A percentile compares a stretch with the other conserved stretches of the same genome.
These are phyloP conservation scores for Candida frijolesensis DNA, from an alignment of 1,139 yeast genomes.

Conservation along the genomic window DNA sequence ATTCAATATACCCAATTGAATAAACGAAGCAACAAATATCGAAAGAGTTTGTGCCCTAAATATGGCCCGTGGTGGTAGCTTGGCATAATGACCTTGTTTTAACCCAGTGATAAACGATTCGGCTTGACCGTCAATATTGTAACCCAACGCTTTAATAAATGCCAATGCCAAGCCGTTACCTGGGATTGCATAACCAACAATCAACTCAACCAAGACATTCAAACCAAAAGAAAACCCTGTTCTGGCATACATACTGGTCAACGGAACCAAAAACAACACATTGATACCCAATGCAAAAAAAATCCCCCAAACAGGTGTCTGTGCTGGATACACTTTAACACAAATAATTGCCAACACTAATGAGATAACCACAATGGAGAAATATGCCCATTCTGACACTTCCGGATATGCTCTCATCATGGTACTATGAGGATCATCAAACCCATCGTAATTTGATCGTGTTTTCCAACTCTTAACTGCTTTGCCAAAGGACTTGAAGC, in stretches of 20 bases:
- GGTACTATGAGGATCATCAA: slow-evolving; percentile 53
- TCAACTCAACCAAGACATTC: slow-evolving; percentile 58
- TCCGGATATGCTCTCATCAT: slow-evolving; percentile 58
- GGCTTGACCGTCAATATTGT: slow-evolving; percentile 60
- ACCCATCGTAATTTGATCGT: slow-evolving; percentile 29
- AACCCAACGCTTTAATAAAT: slow-evolving; percentile 59
- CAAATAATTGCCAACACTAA: slow-evolving; percentile 51
- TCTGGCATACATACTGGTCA: slow-evolving; percentile 46
- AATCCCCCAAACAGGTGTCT: slow-evolving; percentile 59
- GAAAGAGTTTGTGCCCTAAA: slow-evolving; percentile 61
- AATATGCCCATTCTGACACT: slow-evolving; percentile 64
- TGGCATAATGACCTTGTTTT: slow-evolving; percentile 61
- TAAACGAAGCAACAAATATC: slow-evolving; percentile 42
- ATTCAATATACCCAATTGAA: slow-evolving; percentile 53
- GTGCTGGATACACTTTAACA: slow-evolving; percentile 48
- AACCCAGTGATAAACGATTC: slow-evolving; percentile 53
- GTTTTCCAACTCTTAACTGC: slow-evolving; percentile 28
- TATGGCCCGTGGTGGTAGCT: slow-evolving; percentile 61
- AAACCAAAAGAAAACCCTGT: slow-evolving; percentile 55
- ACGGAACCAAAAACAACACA: slow-evolving; percentile 56
- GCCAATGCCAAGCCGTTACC: slow-evolving; percentile 61
- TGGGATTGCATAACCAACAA: slow-evolving; percentile 63
- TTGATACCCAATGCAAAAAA: slow-evolving; percentile 59
- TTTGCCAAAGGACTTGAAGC: slow-evolving; percentile 15
- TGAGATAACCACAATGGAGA: slow-evolving; percentile 47